A percentile compares a stretch with the other conserved stretches of the same genome.
Conservation (phyloP, 768 basidiomycete genomes). For the Udeniomyces megalosporus region DNA sequence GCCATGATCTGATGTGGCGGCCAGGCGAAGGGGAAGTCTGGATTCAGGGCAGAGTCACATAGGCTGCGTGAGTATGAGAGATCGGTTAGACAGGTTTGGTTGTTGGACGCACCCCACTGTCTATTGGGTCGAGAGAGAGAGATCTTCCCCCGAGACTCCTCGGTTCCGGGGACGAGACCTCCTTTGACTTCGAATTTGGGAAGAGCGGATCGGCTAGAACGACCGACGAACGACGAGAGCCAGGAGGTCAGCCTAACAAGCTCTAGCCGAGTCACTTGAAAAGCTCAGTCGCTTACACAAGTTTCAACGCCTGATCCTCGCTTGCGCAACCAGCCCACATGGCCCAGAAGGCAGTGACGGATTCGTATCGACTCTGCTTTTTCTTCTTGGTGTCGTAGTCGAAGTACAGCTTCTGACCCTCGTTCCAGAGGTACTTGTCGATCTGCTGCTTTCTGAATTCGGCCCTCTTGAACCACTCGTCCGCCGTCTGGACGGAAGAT, state of each 20-base stretch:
- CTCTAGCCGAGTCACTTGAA: background rate
- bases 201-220: constrained; percentile 63
- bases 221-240: background rate
- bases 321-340: constrained; percentile 96
- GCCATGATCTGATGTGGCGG: constrained; percentile 98
- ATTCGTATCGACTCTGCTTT: constrained; percentile 86
- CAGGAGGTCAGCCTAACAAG: background rate
- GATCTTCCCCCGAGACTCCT: constrained; percentile 87
- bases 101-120: constrained; percentile 54
- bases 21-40: constrained; percentile 33
- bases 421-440: constrained; percentile 92
- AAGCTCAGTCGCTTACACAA: constrained; percentile 51
- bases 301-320: constrained; percentile 81
- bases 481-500: constrained; percentile 44
- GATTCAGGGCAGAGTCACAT: too few relatives aligned
- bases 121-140: constrained; percentile 92
- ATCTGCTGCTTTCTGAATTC: constrained; percentile 67
- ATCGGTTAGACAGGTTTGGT: constrained; percentile 34
- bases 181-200: constrained; percentile 94
- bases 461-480: constrained; percentile 87
- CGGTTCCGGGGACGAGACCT: constrained; percentile 88
- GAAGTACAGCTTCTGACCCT: constrained; percentile 81
- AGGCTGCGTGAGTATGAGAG: constrained; percentile 51
- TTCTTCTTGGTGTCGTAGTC: constrained; percentile 88
- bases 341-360: constrained; percentile 90